phyloP scores from a whole-genome alignment of 768 basidiomycete species.

The Leccinum obscurum region DNA sequence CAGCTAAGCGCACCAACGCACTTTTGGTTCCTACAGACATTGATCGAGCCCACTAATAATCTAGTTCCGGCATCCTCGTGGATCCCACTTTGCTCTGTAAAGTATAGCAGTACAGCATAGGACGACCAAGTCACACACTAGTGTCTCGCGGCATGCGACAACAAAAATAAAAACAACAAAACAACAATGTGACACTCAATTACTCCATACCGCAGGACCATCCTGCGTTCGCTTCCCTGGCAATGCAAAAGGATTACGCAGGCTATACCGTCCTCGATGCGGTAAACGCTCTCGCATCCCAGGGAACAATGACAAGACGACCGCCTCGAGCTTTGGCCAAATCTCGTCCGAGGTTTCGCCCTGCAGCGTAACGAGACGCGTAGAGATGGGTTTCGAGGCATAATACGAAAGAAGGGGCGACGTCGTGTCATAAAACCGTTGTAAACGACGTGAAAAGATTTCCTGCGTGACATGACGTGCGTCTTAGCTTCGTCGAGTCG shows the following conservation, averaged over 20 bases:
- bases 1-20: not conserved
- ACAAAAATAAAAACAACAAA: slow-evolving; percentile 2
- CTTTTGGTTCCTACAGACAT: not conserved
- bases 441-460: slow-evolving; percentile 72
- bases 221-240: slow-evolving; percentile 18
- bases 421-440: slow-evolving; percentile 77
- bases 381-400: slow-evolving; percentile 39
- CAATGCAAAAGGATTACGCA: slow-evolving; percentile 53
- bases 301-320: slow-evolving; percentile 60
- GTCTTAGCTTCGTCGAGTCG: not conserved
- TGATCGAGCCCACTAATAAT: not conserved
- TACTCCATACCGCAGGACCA: slow-evolving; percentile 18
- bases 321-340: slow-evolving; percentile 77
- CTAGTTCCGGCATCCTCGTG: not conserved
- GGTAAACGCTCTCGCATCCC: slow-evolving; percentile 51
- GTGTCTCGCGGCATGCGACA: slow-evolving; percentile 3
- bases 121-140: slow-evolving; percentile 8
- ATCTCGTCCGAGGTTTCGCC: slow-evolving; percentile 87
- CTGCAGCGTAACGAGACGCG: slow-evolving; percentile 55
- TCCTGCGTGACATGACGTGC: slow-evolving; percentile 48
- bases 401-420: slow-evolving; percentile 82
- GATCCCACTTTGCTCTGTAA: not conserved
- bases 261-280: slow-evolving; percentile 47
- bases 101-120: slow-evolving; percentile 13
- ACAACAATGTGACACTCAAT: slow-evolving; percentile 3